Conservation (phyloP, 208 protist genomes). For the Leishmania gerbilli region DNA sequence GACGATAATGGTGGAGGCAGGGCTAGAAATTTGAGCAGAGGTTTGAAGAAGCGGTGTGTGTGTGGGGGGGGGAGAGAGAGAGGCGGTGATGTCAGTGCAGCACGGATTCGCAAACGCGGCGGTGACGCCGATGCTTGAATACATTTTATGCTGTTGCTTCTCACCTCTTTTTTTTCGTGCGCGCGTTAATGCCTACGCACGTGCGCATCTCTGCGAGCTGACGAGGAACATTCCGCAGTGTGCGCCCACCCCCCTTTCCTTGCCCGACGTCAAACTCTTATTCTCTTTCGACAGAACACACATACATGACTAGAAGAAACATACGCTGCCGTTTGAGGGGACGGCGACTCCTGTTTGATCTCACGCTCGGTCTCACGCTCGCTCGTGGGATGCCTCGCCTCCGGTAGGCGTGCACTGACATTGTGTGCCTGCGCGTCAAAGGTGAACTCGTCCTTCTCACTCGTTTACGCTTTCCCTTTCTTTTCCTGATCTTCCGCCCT, state of each 20-base stretch:
- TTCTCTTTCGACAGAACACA: background rate
- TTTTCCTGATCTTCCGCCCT: background rate
- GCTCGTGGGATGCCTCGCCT: background rate
- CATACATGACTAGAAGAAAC: background rate
- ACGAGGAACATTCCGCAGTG: background rate
- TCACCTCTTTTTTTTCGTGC: background rate
- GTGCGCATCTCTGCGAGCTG: background rate
- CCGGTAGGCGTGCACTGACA: background rate
- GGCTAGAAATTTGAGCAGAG: conserved; percentile 12
- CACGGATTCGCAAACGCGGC: background rate
- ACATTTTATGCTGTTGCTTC: too few species aligned
- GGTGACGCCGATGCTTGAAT: background rate
- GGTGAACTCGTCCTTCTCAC: background rate
- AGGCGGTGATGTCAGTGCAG: background rate
- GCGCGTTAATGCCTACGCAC: background rate
- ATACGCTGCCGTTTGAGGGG: background rate
- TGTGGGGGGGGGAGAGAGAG: too few species aligned
- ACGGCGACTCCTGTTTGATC: background rate
- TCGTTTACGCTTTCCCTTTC: background rate
- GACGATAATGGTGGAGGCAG: conserved; percentile 38
- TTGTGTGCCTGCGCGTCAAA: background rate
- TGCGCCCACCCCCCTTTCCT: background rate
- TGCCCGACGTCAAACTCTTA: background rate
- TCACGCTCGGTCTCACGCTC: background rate
- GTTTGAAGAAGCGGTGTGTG: background rate